Base-by-base conservation (phyloP, 805 yeast species). In the Wickerhamiella sergipiensis region DNA sequence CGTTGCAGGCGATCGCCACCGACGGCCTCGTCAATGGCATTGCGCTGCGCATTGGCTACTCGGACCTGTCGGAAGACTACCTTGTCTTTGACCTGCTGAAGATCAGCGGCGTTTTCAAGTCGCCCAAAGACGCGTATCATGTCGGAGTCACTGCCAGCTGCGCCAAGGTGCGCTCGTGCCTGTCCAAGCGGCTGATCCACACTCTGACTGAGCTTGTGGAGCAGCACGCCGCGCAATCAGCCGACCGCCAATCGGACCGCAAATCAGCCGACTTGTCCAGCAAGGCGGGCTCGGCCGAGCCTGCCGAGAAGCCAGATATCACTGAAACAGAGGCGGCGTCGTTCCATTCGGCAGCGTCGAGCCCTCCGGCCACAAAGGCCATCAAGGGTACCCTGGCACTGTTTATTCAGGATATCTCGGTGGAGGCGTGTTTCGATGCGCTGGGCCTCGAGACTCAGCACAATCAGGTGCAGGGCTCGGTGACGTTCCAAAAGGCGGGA, bases 21-120 rank as follows among this genome's bases (percentile, higher is more conserved):
- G 36, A 26, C 5, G 12, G 21, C 3, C 22, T 23, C 15, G 49
- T 69, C 9, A 72, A 68, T 24, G 62, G 65, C n/a, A 44, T 70
- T 26, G 56, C 60, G 0, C 8, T 64, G 1, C 54, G 65, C 9
- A 29, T 68, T 33, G 57, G 59, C 31, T 58, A 68, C 44, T 50
- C 56, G 4, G 63, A 62, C 15, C n/a, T 23, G 3, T 50, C 51
- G 8, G 68, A 68, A 46, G 71, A 68, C 33, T 67, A 55, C 50
- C 21, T 70, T 6, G 60, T 62, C 38, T 49, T 67, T 22, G 68
- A 66, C 24, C 60, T 62, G 46, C 40, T 64, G 9, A 62, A 66
- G 47, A 18, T 65, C 18, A 45, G 13, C 6, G 47, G 33, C 22
- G 47, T 42, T 12, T 2, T 48, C 39, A 43, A 44, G 29, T 21